These are phyloP conservation scores for Fraxinus pennsylvanica DNA, from an alignment of 257 asterid genomes.

Conservation along the genomic window DNA sequence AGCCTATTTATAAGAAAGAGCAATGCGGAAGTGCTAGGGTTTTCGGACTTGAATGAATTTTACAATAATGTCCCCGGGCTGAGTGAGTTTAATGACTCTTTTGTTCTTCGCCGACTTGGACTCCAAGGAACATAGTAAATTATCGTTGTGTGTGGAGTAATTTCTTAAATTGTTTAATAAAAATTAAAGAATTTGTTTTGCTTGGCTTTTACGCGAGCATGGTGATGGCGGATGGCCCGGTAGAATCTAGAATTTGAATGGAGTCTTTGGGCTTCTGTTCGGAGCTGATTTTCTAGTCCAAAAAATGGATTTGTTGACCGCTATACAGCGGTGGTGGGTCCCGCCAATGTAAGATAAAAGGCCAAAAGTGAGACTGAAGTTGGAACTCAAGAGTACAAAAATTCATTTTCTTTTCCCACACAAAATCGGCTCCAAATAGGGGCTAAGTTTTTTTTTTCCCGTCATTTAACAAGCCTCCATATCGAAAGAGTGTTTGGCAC, in stretches of 20 bases:
- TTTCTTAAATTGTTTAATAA: neutral
- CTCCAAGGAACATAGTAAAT: neutral
- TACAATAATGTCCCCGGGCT: neutral
- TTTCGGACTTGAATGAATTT: neutral
- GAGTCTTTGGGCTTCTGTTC: no score
- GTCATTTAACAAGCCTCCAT: no score
- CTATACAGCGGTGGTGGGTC: no score
- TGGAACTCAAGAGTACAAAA: no score
- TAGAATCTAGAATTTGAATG: neutral
- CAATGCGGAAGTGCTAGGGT: conserved; percentile 1
- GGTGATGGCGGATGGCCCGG: neutral
- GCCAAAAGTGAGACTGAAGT: no score
- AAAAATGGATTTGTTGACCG: no score
- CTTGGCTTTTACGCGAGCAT: neutral
- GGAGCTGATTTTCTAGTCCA: no score
- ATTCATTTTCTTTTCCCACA: no score
- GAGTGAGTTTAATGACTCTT: neutral
- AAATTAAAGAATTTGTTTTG: neutral
- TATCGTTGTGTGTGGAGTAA: neutral
- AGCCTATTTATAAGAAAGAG: conserved; percentile 5
- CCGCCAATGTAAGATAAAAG: no score
- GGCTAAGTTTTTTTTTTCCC: no score
- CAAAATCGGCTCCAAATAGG: no score
- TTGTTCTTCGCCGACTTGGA: neutral
- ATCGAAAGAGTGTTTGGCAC: no score